Percentiles rank a stretch among this genome's conserved stretches.
These are phyloP conservation scores for Pichia thaimueangensis DNA, from an alignment of 805 yeast species.

Conservation along the genomic window DNA sequence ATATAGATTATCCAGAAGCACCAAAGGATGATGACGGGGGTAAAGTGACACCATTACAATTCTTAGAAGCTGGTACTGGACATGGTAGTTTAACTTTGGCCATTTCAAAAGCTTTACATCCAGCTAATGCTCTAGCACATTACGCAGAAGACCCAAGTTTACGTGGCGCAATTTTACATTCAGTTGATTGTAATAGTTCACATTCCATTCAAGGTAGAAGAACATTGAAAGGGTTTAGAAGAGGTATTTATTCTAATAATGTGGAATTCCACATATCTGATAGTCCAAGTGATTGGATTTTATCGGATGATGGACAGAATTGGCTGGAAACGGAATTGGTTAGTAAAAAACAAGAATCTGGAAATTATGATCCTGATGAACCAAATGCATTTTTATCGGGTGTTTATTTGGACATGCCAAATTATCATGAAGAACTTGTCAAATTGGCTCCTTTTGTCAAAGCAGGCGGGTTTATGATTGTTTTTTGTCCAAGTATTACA, in stretches of 20 bases:
- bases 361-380: conserved; percentile 17
- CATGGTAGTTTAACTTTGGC: conserved; percentile 46
- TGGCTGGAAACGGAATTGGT: conserved; percentile 22
- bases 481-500: conserved; percentile 44
- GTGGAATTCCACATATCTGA: conserved; percentile 39
- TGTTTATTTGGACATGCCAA: conserved; percentile 43
- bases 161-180: conserved; percentile 41
- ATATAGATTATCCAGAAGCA: conserved; percentile 27
- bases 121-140: conserved; percentile 35
- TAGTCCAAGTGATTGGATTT: conserved; percentile 38
- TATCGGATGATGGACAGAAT: conserved; percentile 16
- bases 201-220: conserved; percentile 39
- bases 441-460: conserved; percentile 30
- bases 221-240: conserved; percentile 33
- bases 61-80: conserved; percentile 50
- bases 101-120: conserved; percentile 36
- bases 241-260: conserved; percentile 39
- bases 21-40: conserved; percentile 9
- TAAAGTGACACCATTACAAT: conserved; percentile 31
- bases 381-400: conserved; percentile 34
- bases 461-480: conserved; percentile 37
- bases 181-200: conserved; percentile 34
- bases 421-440: conserved; percentile 31
- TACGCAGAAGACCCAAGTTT: conserved; percentile 12
- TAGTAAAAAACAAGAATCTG: conserved; percentile 6